phyloP scores from a whole-genome alignment of 1,139 yeast species.

The Nakaseomyces nivariensis region DNA sequence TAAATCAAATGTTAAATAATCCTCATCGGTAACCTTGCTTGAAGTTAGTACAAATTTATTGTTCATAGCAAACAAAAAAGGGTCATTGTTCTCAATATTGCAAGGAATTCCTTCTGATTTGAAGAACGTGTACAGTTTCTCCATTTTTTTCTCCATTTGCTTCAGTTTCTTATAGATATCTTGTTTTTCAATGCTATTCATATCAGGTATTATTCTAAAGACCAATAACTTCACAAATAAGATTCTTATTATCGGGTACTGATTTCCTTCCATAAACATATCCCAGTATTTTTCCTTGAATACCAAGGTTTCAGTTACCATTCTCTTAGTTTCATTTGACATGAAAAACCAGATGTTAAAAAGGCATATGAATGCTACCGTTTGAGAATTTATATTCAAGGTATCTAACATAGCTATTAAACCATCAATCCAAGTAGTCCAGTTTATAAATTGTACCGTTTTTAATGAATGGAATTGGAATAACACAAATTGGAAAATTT shows the following conservation, averaged over 20 bases:
- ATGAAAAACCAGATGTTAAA: constrained; percentile 26
- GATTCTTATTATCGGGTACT: constrained; percentile 16
- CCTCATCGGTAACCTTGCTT: constrained; percentile 3
- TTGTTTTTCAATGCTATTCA: constrained; percentile 4
- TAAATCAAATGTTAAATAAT: constrained; percentile 8
- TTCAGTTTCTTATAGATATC: constrained; percentile 9
- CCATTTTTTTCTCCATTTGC: constrained; percentile 9
- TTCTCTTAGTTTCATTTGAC: constrained; percentile 8
- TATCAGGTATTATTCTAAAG: constrained; percentile 13
- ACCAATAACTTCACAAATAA: constrained; percentile 20
- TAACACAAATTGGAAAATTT: constrained; percentile 18
- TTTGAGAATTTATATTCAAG: constrained; percentile 20
- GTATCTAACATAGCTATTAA: constrained; percentile 21
- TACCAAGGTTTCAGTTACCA: constrained; percentile 4
- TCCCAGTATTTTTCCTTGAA: not conserved
- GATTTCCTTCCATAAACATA: constrained; percentile 9
- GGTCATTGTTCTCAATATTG: constrained; percentile 8
- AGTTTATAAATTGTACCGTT: constrained; percentile 12
- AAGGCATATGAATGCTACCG: constrained; percentile 17
- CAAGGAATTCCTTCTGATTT: constrained; percentile 5
- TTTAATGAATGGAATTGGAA: constrained; percentile 14
- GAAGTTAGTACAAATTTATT: constrained; percentile 8
- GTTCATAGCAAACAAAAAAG: constrained; percentile 8
- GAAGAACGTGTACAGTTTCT: constrained; percentile 5
- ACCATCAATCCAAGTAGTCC: constrained; percentile 23